Base-by-base conservation (phyloP, 495 filamentous ascomycete genomes). In the Penicillium argentinense region DNA sequence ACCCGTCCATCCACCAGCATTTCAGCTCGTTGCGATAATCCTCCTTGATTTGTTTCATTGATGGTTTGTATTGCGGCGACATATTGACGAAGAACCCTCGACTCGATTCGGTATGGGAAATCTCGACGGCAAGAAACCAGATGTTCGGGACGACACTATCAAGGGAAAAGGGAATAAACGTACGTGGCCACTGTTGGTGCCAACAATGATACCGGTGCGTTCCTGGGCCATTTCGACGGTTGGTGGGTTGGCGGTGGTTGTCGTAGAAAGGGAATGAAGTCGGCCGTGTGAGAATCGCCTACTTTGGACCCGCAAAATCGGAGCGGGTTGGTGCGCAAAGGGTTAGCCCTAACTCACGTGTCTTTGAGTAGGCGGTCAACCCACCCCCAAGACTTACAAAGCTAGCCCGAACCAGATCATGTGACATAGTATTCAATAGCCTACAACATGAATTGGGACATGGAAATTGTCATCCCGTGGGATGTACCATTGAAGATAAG, bases 121-220 rank as follows among this genome's bases (percentile, higher is more conserved):
- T 49, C 39, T 41, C 49, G 56, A 30, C 24, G 44, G 53, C 46
- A 51, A 45, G 51, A 53, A 42, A 49, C 37, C 49, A 60, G 47
- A 60, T 43, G 50, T 16, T 27, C 26, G 36, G 39, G 44, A 44
- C 19, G 39, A 43, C 48, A 37, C 24, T 19, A 30, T 29, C 25
- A 37, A 23, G 39, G 36, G 28, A 40, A 45, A 51, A 45, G 43
- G 50, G 51, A 56, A 26, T 55, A 45, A 60, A 79, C 83, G 66
- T 90, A 93, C 89, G 76, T 93, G 87, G 68, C 91, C 91, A 69
- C 81, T 84, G 78, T 97, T 95, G 64, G 89, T 68, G 66, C 91
- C 91, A 67, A 84, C 75, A 73, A 82, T 76, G 62, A 96, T 79
- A 73, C 88, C 88, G 71, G 77, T 80, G 66, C 83, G 81, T 72